Conservation (phyloP, 2,329 filamentous ascomycete species). For the Stachybotrys echinatus region DNA sequence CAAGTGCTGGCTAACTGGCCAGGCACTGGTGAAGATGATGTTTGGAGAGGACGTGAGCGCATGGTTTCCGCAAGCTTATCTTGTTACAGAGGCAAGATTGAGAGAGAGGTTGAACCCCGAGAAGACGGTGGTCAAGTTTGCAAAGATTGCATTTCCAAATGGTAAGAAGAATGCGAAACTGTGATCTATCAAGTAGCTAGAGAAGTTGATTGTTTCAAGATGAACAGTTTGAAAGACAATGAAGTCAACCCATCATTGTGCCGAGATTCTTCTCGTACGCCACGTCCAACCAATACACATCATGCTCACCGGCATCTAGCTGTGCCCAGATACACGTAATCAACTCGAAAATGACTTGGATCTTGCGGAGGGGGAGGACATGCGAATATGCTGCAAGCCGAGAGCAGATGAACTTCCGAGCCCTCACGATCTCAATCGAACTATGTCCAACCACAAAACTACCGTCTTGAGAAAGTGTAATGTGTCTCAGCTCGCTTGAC, state of each 20-base stretch:
- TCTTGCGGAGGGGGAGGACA: constrained; percentile 9
- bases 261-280: constrained; percentile 6
- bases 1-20: constrained; percentile 42
- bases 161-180: background rate
- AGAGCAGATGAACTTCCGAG: constrained; percentile 7
- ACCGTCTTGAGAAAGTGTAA: background rate
- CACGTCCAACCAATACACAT: constrained; percentile 14
- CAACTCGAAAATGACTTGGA: constrained; percentile 9
- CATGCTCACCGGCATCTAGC: constrained; percentile 8
- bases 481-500: constrained; percentile 9
- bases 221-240: background rate
- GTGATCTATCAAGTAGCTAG: too few species aligned
- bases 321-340: constrained; percentile 10
- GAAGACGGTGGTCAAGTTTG: background rate
- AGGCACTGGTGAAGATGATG: constrained; percentile 24
- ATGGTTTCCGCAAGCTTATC: constrained; percentile 11
- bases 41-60: constrained; percentile 12
- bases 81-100: background rate
- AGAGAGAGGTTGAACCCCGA: background rate
- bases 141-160: background rate
- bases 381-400: constrained; percentile 10
- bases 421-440: constrained; percentile 9
- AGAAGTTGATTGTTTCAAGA: too few species aligned
- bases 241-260: constrained; percentile 10
- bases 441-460: background rate